Evolutionary conservation across 2,329 filamentous ascomycete genomes (phyloP).

Genomic region (Diplodia corticola): DNA sequence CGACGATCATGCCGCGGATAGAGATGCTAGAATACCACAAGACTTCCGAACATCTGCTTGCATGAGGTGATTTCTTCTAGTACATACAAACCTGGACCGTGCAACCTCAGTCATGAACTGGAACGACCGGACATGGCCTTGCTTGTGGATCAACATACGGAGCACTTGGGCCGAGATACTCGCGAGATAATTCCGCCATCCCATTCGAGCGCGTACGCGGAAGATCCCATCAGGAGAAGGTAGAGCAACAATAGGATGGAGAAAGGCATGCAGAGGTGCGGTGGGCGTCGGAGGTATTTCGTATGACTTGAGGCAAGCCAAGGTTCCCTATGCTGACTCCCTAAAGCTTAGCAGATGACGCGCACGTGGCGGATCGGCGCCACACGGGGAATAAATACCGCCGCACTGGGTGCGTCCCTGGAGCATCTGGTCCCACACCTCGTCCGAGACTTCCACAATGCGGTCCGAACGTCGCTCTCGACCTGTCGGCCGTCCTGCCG

Average conservation of each 20-base stretch:
- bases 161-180: not conserved
- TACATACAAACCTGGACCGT: too few relatives aligned
- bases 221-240: not conserved
- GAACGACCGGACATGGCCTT: not conserved
- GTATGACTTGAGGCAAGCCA: not conserved
- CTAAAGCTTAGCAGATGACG: not conserved
- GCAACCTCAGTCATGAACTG: not conserved
- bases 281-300: not conserved
- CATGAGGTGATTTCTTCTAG: too few relatives aligned
- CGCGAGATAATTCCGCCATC: not conserved
- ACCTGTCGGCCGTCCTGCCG: not conserved
- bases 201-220: not conserved
- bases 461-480: not conserved
- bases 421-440: not conserved
- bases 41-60: not conserved
- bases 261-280: not conserved
- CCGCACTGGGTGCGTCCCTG: not conserved
- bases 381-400: not conserved
- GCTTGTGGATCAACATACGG: not conserved
- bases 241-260: not conserved
- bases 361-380: not conserved
- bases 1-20: not conserved
- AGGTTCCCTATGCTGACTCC: not conserved
- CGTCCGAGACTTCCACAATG: not conserved
- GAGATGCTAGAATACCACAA: not conserved